Evolutionary conservation across 2,329 filamentous ascomycete genomes (phyloP), one percentile per base, ranked within the genome.

Genomic region (Dothiorella sarmentorum): DNA sequence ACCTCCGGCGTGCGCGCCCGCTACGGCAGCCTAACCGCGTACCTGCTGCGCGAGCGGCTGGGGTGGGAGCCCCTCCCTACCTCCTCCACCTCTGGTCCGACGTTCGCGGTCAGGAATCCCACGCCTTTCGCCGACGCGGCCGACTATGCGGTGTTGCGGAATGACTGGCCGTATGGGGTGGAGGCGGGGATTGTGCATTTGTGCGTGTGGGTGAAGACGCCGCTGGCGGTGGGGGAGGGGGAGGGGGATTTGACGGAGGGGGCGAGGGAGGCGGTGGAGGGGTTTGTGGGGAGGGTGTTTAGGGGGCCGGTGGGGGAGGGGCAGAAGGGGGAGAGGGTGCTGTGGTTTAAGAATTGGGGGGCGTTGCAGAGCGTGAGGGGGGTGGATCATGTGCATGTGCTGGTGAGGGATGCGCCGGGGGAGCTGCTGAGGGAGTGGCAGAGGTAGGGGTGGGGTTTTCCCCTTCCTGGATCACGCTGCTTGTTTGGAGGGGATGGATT

Each of bases 321-420:
- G 18, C 69, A 69, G 11, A 65, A 67, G 59, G 71, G 74, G 20
- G 76, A 77, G 18, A 78, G 78, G 63, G 79, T 86, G 22, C 67
- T 83, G 59, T 87, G 84, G 84, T 87, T 86, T 66, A 86, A 85
- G 76, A 87, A 86, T 64, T 85, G 82, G 76, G 80, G 79, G 7
- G 77, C 77, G 35, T 65, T 86, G 69, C 84, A 86, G 70, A 85
- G 82, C 64, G 82, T 87, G 44, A 73, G 82, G 56, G 78, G 79
- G 0, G 68, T 84, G 29, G 82, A 84, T 64, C 82, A 84, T 73
- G 73, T 84, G 6, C 82, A 84, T 72, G 74, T 84, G 17, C 67
- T 84, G 18, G 69, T 84, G 1, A 73, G 71, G 53, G 76, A 78
- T 70, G 78, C 78, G 15, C 22, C n/a, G 17, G 15, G 27, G 2